Percentiles rank a stretch among this genome's conserved stretches.
Conservation (phyloP, 2,329 filamentous ascomycete species). For the Colletotrichum orchidophilum region DNA sequence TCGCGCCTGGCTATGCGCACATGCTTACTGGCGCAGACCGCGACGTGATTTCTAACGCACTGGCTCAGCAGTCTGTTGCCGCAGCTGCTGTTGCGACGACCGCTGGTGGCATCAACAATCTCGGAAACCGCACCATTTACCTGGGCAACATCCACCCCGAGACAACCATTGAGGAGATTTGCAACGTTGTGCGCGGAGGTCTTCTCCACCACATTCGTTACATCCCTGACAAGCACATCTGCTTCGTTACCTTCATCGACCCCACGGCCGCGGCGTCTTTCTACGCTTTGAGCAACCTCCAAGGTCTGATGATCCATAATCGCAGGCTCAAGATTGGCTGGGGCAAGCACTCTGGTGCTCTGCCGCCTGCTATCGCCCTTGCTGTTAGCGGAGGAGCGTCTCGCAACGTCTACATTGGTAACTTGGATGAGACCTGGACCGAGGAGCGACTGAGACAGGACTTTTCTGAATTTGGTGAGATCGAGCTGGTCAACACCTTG, state of each 20-base stretch:
- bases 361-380: slow-evolving; percentile 93
- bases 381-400: slow-evolving; percentile 97
- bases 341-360: slow-evolving; percentile 97
- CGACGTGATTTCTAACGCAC: slow-evolving; percentile 93
- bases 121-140: slow-evolving; percentile 97
- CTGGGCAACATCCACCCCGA: slow-evolving; percentile 98
- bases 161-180: slow-evolving; percentile 99
- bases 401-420: slow-evolving; percentile 98
- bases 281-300: slow-evolving; percentile 96
- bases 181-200: slow-evolving; percentile 96
- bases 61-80: slow-evolving; percentile 97
- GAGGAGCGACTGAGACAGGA: slow-evolving; percentile 96
- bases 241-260: slow-evolving; percentile 99
- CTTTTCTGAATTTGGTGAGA: slow-evolving; percentile 97
- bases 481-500: slow-evolving; percentile 95
- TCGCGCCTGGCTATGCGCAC: slow-evolving; percentile 95
- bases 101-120: slow-evolving; percentile 94
- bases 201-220: slow-evolving; percentile 98
- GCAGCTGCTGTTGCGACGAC: slow-evolving; percentile 96
- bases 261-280: slow-evolving; percentile 97
- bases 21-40: slow-evolving; percentile 96
- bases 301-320: slow-evolving; percentile 99
- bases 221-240: slow-evolving; percentile 99
- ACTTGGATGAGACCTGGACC: slow-evolving; percentile 96
- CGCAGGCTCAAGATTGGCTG: slow-evolving; percentile 97